A percentile compares a stretch with the other conserved stretches of the same genome.
phyloP scores from a whole-genome alignment of 305 asterid genomes.

The Nicotiana rustica region DNA sequence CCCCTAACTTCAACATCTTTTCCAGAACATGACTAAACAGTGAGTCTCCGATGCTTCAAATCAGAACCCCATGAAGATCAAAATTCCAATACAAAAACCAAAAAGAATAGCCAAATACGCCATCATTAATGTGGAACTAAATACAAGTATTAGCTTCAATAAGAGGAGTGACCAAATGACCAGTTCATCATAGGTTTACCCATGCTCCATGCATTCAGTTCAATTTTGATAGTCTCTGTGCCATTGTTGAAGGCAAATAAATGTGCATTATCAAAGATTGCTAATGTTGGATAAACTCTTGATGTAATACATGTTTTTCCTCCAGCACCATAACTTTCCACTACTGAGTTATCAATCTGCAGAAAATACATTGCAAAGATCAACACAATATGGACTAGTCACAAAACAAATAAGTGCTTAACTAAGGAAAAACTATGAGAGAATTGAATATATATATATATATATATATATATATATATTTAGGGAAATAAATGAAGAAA shows the following conservation, averaged over 20 bases:
- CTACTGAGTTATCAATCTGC: conserved; percentile 60
- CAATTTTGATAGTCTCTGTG: conserved; percentile 44
- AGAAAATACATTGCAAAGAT: too few relatives aligned
- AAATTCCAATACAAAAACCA: too few relatives aligned
- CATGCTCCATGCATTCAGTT: conserved; percentile 55
- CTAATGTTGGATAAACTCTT: conserved; percentile 53
- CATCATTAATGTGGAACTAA: neutral
- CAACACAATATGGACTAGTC: neutral
- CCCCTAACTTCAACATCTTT: too few relatives aligned
- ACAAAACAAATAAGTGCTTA: neutral
- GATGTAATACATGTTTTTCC: conserved; percentile 55
- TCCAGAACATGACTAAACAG: too few relatives aligned
- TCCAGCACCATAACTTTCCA: conserved; percentile 52
- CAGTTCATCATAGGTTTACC: conserved; percentile 29
- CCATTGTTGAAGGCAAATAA: conserved; percentile 57
- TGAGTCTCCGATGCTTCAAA: too few relatives aligned
- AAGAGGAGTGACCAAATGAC: conserved; percentile 18
- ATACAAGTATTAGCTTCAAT: neutral
- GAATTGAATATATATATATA: neutral
- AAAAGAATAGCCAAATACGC: neutral
- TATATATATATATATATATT: too few relatives aligned
- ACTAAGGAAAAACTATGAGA: neutral
- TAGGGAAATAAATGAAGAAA: neutral
- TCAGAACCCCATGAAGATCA: too few relatives aligned
- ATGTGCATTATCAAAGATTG: conserved; percentile 42